These are phyloP conservation scores for Scutellaria barbata DNA, from an alignment of 257 asterid genomes.

Conservation along the genomic window DNA sequence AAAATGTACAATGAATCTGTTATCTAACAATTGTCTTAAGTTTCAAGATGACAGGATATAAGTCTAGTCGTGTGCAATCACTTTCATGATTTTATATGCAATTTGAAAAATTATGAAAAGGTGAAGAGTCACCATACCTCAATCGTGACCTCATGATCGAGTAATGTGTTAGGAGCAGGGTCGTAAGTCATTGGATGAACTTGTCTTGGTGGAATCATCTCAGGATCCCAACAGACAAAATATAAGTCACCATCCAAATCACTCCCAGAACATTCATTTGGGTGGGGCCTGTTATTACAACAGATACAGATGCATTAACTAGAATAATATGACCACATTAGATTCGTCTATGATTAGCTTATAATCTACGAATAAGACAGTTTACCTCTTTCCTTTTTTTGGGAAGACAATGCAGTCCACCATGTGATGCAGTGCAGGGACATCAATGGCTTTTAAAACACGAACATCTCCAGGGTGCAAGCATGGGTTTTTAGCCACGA, in stretches of 20 bases:
- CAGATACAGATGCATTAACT: background rate
- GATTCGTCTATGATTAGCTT: background rate
- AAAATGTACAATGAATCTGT: too few species aligned
- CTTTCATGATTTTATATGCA: too few species aligned
- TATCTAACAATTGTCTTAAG: too few species aligned
- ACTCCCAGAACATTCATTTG: conserved; percentile 97
- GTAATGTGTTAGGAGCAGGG: conserved; percentile 59
- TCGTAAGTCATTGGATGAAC: conserved; percentile 67
- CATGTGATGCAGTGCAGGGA: conserved; percentile 71
- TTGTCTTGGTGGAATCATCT: conserved; percentile 64
- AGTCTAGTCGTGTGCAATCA: too few species aligned
- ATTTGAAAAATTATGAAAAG: too few species aligned
- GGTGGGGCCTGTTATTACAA: conserved; percentile 73
- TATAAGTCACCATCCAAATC: conserved; percentile 96
- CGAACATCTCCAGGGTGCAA: conserved; percentile 98
- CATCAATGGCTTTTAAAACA: conserved; percentile 64
- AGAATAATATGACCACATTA: background rate
- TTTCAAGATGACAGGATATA: too few species aligned
- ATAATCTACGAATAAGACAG: conserved; percentile 8
- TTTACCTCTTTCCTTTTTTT: conserved; percentile 70
- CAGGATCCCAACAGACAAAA: conserved; percentile 91
- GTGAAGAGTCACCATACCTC: conserved; percentile 49
- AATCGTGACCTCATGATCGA: conserved; percentile 77
- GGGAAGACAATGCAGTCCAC: conserved; percentile 96
- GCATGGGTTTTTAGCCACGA: conserved; percentile 94